A percentile compares a stretch with the other conserved stretches of the same genome.
Conservation (phyloP, 257 asterid genomes). For the Penstemon newberryi region DNA sequence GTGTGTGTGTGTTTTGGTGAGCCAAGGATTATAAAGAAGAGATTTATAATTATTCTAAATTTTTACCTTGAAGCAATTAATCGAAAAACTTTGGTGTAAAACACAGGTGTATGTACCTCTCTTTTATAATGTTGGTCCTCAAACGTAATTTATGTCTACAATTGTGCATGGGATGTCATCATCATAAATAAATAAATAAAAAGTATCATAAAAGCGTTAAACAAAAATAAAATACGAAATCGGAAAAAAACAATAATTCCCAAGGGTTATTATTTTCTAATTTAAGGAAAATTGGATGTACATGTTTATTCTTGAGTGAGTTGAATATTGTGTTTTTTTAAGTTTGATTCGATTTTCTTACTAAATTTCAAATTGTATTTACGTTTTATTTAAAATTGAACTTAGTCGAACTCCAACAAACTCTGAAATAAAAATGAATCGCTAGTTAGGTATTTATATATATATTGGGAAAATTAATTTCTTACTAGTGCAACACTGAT, state of each 20-base stretch:
- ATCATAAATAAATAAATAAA: neutral
- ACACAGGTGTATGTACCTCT: slow-evolving; percentile 2
- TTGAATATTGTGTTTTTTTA: neutral
- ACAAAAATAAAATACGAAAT: slow-evolving; percentile 8
- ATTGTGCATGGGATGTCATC: slow-evolving; percentile 23
- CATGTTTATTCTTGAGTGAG: slow-evolving; percentile 28
- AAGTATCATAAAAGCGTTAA: neutral
- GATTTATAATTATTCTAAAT: neutral
- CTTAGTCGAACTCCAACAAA: too few relatives aligned
- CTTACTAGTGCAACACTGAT: slow-evolving; percentile 43
- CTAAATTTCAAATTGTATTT: too few relatives aligned
- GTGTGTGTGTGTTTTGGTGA: neutral
- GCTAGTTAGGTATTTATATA: too few relatives aligned
- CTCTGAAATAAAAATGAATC: too few relatives aligned
- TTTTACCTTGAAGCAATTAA: slow-evolving; percentile 9
- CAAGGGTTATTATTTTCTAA: neutral
- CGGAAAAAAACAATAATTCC: slow-evolving; percentile 21
- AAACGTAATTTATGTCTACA: neutral
- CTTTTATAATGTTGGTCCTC: slow-evolving; percentile 19
- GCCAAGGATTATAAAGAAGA: neutral
- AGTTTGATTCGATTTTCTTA: too few relatives aligned
- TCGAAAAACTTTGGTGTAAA: slow-evolving; percentile 25
- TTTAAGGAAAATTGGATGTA: slow-evolving; percentile 4
- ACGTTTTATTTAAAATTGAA: too few relatives aligned
- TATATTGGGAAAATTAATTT: neutral